Evolutionary conservation across 345 rosid genomes (phyloP).

Genomic region (Draba incana): DNA sequence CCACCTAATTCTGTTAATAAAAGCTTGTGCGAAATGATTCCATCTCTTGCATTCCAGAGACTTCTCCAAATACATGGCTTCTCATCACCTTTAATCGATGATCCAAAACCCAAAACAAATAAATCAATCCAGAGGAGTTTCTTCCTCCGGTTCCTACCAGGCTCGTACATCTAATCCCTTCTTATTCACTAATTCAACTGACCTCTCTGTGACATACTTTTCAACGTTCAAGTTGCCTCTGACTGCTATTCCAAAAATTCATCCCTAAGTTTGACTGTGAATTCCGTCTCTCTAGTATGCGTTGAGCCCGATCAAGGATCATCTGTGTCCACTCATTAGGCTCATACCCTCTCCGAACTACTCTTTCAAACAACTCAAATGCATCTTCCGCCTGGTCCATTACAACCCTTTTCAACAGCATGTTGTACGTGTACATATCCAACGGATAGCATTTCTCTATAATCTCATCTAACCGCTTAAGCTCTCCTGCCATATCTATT

Average conservation of each 20-base stretch:
- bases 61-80: no score
- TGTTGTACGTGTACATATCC: conserved; percentile 62
- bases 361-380: conserved; percentile 47
- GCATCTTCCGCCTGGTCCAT: conserved; percentile 49
- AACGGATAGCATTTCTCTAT: conserved; percentile 67
- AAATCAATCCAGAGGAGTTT: conserved; percentile 10
- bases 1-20: conserved; percentile 14
- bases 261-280: conserved; percentile 40
- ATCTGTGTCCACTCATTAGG: conserved; percentile 64
- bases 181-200: conserved; percentile 6
- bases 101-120: conserved; percentile 19
- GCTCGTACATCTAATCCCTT: no score
- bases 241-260: conserved; percentile 43
- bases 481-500: conserved; percentile 36
- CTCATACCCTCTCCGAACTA: conserved; percentile 58
- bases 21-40: conserved; percentile 1
- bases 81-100: background rate
- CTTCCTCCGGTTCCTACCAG: background rate
- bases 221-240: conserved; percentile 22
- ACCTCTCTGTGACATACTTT: conserved; percentile 11
- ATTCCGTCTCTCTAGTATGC: conserved; percentile 40
- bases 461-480: conserved; percentile 52
- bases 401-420: conserved; percentile 56
- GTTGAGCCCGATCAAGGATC: conserved; percentile 48
- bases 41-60: conserved; percentile 10